Conservation (phyloP, 2,329 filamentous ascomycete genomes). For the Colletotrichum orchidophilum region DNA sequence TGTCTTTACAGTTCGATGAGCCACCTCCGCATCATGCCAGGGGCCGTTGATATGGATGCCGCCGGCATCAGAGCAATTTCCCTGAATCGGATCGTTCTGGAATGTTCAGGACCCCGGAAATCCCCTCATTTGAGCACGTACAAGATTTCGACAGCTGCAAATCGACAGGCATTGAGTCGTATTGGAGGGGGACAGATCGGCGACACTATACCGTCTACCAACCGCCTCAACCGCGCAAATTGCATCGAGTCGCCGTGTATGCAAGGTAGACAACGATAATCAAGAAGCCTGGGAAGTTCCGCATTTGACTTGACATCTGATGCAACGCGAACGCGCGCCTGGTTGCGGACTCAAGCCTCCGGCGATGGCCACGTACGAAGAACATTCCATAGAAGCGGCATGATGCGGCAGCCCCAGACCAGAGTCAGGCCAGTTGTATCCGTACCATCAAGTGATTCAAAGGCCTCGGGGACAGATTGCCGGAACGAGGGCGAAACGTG, state of each 20-base stretch:
- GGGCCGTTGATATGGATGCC: background rate
- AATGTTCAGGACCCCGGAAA: background rate
- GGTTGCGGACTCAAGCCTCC: background rate
- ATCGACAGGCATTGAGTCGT: background rate
- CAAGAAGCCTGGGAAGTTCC: background rate
- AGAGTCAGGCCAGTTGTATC: background rate
- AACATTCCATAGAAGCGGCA: background rate
- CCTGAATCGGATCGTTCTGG: background rate
- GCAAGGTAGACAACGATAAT: background rate
- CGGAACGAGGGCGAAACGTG: constrained; percentile 13
- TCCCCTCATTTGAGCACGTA: background rate
- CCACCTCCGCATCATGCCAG: background rate
- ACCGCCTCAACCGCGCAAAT: background rate
- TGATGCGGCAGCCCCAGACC: background rate
- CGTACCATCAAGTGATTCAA: background rate
- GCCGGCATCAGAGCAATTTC: background rate
- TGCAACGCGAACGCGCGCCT: background rate
- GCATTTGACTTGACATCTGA: background rate
- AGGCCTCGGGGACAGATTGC: background rate
- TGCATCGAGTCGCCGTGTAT: background rate
- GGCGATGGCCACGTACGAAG: background rate
- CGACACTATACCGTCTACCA: background rate
- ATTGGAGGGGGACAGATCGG: background rate
- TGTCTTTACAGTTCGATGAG: background rate
- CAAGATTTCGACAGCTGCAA: background rate